phyloP scores from a whole-genome alignment of 2,329 filamentous ascomycete genomes.

The Xylaria sp. region DNA sequence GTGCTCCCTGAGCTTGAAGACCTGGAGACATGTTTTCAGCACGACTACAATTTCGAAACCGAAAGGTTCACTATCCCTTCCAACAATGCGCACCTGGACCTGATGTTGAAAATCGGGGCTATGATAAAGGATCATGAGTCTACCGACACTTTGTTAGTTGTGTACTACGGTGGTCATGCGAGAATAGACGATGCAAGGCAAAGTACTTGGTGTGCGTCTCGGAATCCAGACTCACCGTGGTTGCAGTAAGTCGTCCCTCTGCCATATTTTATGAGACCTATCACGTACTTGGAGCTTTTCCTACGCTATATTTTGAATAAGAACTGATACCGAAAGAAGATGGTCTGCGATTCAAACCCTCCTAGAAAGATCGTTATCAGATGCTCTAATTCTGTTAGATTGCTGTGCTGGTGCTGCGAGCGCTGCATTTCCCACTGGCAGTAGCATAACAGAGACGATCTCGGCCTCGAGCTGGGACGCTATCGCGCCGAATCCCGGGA shows the following conservation, averaged over 20 bases:
- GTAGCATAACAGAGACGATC: slow-evolving; percentile 70
- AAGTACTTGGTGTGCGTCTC: slow-evolving; percentile 70
- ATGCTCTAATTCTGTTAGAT: slow-evolving; percentile 68
- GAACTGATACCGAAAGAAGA: slow-evolving; percentile 45
- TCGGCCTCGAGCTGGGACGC: slow-evolving; percentile 72
- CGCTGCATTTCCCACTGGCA: slow-evolving; percentile 67
- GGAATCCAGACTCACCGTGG: slow-evolving; percentile 64
- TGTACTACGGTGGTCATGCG: slow-evolving; percentile 71
- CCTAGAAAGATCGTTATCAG: slow-evolving; percentile 66
- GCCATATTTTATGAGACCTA: slow-evolving; percentile 21
- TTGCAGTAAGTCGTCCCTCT: slow-evolving; percentile 58
- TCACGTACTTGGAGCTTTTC: slow-evolving; percentile 29
- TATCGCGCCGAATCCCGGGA: slow-evolving; percentile 68
- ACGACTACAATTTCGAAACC: slow-evolving; percentile 67
- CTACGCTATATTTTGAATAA: background rate
- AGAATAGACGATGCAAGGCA: slow-evolving; percentile 69
- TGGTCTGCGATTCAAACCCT: slow-evolving; percentile 72
- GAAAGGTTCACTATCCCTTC: slow-evolving; percentile 69
- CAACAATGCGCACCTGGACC: slow-evolving; percentile 67
- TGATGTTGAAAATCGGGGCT: slow-evolving; percentile 67
- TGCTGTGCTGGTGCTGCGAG: slow-evolving; percentile 71
- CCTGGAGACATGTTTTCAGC: slow-evolving; percentile 64
- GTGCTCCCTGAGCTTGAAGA: slow-evolving; percentile 69
- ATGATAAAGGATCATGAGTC: slow-evolving; percentile 68
- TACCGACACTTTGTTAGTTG: slow-evolving; percentile 65